A percentile compares a stretch with the other conserved stretches of the same genome.
Conservation (phyloP, 257 asterid species). For the Parsonsia alboflavescens region DNA sequence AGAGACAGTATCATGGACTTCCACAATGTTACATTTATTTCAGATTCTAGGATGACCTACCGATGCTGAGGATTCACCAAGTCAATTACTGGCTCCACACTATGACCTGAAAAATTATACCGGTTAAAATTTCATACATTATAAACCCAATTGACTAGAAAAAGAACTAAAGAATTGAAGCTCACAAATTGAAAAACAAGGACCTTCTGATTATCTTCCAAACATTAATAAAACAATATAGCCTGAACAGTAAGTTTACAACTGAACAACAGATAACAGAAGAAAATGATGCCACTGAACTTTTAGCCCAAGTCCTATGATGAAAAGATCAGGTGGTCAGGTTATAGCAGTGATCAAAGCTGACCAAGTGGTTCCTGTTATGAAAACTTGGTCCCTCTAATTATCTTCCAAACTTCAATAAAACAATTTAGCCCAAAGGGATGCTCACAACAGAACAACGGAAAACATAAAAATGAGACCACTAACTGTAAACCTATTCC, state of each 20-base stretch:
- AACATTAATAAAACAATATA: neutral
- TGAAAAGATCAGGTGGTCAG: neutral
- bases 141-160: slow-evolving; percentile 2
- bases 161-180: neutral
- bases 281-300: neutral
- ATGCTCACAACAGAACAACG: neutral
- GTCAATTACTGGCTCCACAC: slow-evolving; percentile 66
- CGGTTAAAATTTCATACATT: neutral
- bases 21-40: neutral
- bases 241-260: neutral
- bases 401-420: neutral
- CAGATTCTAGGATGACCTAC: slow-evolving; percentile 49
- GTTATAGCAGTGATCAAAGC: neutral
- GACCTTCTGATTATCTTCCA: neutral
- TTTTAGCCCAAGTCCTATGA: neutral
- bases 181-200: neutral
- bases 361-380: neutral
- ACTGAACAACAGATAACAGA: neutral
- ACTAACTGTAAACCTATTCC: neutral
- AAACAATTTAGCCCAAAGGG: neutral
- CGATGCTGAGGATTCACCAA: slow-evolving; percentile 94
- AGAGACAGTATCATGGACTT: neutral
- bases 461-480: neutral
- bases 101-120: slow-evolving; percentile 41
- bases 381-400: neutral